Evolutionary conservation across 106 monocot genomes (phyloP).

Genomic region (Phalaenopsis equestris): DNA sequence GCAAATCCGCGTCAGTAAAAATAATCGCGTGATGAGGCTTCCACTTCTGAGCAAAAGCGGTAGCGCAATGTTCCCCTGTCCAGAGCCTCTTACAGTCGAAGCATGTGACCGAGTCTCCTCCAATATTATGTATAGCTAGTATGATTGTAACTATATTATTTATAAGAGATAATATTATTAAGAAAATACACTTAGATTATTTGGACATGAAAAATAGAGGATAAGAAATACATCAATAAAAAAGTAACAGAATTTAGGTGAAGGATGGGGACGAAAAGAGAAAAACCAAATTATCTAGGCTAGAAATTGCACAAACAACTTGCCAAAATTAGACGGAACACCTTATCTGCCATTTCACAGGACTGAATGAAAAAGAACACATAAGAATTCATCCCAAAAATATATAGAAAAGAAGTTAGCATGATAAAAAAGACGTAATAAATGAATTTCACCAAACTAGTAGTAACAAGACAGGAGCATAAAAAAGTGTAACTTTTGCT

Average conservation of each 20-base stretch:
- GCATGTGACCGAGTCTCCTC: too few species aligned
- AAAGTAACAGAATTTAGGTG: too few species aligned
- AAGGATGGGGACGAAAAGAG: not conserved
- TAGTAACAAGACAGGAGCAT: not conserved
- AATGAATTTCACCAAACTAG: not conserved
- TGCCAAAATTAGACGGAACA: not conserved
- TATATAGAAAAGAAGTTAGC: not conserved
- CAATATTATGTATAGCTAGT: too few species aligned
- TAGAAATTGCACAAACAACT: not conserved
- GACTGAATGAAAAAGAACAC: not conserved
- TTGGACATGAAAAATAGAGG: not conserved
- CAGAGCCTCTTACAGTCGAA: too few species aligned
- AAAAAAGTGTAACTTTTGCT: not conserved
- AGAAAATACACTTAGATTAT: not conserved
- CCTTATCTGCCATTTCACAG: not conserved
- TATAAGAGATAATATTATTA: not conserved
- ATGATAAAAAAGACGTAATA: not conserved
- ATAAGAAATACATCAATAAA: too few species aligned
- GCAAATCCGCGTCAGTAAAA: too few species aligned
- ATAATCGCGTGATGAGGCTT: too few species aligned
- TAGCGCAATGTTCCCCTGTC: too few species aligned
- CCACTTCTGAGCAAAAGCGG: too few species aligned
- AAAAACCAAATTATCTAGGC: not conserved
- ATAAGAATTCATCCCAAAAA: not conserved
- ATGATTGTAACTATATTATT: not conserved